Percentiles rank a stretch among this genome's conserved stretches.
Evolutionary conservation across 2,329 filamentous ascomycete species (phyloP).

Genomic region (Ceratocystis ficicola): DNA sequence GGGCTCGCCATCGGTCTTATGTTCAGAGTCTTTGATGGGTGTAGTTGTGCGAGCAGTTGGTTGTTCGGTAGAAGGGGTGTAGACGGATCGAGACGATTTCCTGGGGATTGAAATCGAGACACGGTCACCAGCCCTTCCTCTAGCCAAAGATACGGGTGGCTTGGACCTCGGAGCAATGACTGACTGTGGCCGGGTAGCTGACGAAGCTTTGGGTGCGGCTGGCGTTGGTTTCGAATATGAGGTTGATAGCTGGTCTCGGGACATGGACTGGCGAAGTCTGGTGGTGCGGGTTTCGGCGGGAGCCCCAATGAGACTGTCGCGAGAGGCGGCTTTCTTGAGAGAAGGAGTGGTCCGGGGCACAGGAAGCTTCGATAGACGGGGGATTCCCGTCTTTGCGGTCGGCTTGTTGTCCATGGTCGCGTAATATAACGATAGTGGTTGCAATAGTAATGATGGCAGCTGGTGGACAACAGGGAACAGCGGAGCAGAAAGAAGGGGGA

Average conservation of each 20-base stretch:
- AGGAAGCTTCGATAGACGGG: conserved; percentile 22
- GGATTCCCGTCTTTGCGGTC: conserved; percentile 19
- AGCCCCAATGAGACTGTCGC: conserved; percentile 19
- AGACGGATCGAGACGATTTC: conserved; percentile 10
- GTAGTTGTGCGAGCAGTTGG: conserved; percentile 4
- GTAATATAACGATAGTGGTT: neutral
- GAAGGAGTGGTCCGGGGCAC: conserved; percentile 16
- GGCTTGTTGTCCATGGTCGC: conserved; percentile 18
- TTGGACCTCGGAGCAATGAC: conserved; percentile 13
- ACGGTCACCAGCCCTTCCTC: conserved; percentile 16
- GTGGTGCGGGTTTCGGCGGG: conserved; percentile 19
- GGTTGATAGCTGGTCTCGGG: conserved; percentile 19
- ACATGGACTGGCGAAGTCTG: conserved; percentile 19
- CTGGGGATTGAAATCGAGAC: conserved; percentile 3
- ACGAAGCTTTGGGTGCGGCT: neutral
- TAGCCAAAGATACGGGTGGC: conserved; percentile 15
- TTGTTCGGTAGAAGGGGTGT: conserved; percentile 7
- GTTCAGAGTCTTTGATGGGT: conserved; percentile 10
- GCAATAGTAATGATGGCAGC: neutral
- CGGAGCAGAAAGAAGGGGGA: neutral
- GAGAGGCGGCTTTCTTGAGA: conserved; percentile 16
- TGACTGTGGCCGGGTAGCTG: conserved; percentile 11
- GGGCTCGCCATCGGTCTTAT: neutral
- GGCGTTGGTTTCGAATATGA: neutral
- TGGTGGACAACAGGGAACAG: neutral